Base-by-base conservation (phyloP, 2,329 filamentous ascomycete species). In the Dothideomycetes sp. region DNA sequence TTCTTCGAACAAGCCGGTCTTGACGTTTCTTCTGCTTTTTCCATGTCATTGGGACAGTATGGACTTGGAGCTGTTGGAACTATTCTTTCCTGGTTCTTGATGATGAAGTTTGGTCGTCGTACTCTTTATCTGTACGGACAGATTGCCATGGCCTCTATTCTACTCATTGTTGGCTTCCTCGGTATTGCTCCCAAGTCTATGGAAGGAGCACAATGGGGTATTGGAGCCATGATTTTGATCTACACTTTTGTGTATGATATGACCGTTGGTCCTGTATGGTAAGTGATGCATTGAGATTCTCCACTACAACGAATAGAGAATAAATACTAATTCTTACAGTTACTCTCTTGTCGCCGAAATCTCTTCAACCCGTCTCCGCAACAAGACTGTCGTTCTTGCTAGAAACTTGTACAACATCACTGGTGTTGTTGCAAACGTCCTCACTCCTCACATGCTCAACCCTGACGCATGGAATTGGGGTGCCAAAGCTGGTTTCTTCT, bases 231-330 rank as follows among this genome's bases (percentile, higher is more conserved):
- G 38, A 29, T 56, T 12, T 23, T 55, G 10, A 31, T 54, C 41
- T 57, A 46, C 46, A 46, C 40, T 0, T 69, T 74, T 39, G 58
- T 69, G 2, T 77, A 76, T 54, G 70, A 71, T 56, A 63, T 70
- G 41, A 70, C 70, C 1, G 64, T 76, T 10, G 74, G 73, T 20
- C 44, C 44, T 13, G 41, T 44, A n/a, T n/a, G n/a, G n/a, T n/a
- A n/a, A n/a, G n/a, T n/a, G n/a, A n/a, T n/a, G n/a, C n/a, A n/a
- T n/a, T n/a, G n/a, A n/a, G n/a, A n/a, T n/a, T n/a, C n/a, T n/a
- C n/a, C n/a, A n/a, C n/a, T n/a, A n/a, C n/a, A n/a, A n/a, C n/a
- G n/a, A n/a, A n/a, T n/a, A n/a, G n/a, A n/a, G n/a, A n/a, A n/a
- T n/a, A n/a, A n/a, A n/a, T n/a, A n/a, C n/a, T n/a, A n/a, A n/a